Evolutionary conservation across 1,284 basidiomycete species (phyloP).

Genomic region (Entoloma clypeatum): DNA sequence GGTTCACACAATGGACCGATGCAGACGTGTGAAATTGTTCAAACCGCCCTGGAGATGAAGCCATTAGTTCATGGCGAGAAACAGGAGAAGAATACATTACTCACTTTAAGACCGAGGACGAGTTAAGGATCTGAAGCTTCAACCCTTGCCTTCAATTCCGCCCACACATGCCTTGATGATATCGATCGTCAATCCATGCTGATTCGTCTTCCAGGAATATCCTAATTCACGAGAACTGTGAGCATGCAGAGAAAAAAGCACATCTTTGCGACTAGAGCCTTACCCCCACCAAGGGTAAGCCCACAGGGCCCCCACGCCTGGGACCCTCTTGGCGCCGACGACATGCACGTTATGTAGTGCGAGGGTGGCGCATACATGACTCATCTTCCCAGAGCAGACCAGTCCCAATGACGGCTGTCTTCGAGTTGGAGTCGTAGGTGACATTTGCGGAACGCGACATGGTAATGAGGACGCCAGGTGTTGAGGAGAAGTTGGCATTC

Average conservation of each 20-base stretch:
- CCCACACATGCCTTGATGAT: conserved; percentile 44
- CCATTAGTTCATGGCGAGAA: not conserved
- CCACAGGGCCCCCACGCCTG: conserved; percentile 56
- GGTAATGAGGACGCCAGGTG: conserved; percentile 53
- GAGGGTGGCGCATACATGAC: conserved; percentile 50
- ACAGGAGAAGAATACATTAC: conserved; percentile 2
- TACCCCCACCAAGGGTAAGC: conserved; percentile 54
- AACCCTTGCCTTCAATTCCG: conserved; percentile 46
- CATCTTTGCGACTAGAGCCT: conserved; percentile 6
- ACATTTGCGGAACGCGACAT: conserved; percentile 49
- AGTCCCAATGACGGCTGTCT: conserved; percentile 45
- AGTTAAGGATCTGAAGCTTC: conserved; percentile 32
- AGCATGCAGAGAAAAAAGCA: not conserved
- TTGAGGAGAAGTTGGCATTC: conserved; percentile 52
- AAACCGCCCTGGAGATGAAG: conserved; percentile 47
- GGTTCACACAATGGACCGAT: too few relatives aligned
- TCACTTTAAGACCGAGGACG: conserved; percentile 46
- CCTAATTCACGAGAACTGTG: conserved; percentile 28
- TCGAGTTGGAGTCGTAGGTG: conserved; percentile 34
- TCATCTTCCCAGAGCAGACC: conserved; percentile 58
- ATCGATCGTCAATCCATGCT: conserved; percentile 49
- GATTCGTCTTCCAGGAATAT: conserved; percentile 52
- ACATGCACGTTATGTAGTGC: conserved; percentile 44
- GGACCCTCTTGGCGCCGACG: conserved; percentile 48
- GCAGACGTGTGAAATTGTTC: conserved; percentile 65